Percentiles rank a stretch among this genome's conserved stretches.
phyloP scores from a whole-genome alignment of 805 yeast species.

The Kuraishia ogatae region DNA sequence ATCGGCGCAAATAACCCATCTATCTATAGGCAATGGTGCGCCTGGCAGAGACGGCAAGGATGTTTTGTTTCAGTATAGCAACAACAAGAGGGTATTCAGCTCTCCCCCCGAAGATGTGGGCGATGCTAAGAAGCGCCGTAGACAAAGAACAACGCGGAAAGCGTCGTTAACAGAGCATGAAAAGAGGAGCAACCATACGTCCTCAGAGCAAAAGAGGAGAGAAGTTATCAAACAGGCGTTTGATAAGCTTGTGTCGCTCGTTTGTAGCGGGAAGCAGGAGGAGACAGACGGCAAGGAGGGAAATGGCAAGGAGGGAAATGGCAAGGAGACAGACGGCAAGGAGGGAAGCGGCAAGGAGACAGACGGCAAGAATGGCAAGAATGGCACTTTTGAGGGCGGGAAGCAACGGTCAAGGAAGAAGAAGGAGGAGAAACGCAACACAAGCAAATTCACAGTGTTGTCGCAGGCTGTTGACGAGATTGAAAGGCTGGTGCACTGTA shows the following conservation, averaged over 20 bases:
- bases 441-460: slow-evolving; percentile 18
- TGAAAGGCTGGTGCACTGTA: slow-evolving; percentile 12
- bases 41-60: background rate
- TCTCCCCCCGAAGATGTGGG: background rate
- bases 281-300: slow-evolving; percentile 3
- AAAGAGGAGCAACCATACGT: slow-evolving; percentile 25
- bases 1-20: background rate
- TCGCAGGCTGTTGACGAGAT: slow-evolving; percentile 18
- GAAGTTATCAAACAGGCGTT: slow-evolving; percentile 26
- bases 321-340: slow-evolving; percentile 1
- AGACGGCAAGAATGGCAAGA: no score
- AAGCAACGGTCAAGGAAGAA: slow-evolving; percentile 10
- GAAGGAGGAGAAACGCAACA: slow-evolving; percentile 3
- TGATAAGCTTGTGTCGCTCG: slow-evolving; percentile 20
- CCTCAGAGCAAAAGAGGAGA: slow-evolving; percentile 29
- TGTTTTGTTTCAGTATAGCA: background rate
- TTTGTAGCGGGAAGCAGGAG: slow-evolving; percentile 9
- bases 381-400: no score
- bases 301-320: slow-evolving; percentile 2
- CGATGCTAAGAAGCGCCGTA: background rate
- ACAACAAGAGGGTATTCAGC: background rate
- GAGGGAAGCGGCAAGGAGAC: no score
- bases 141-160: background rate
- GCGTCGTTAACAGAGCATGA: slow-evolving; percentile 20
- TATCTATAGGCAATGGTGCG: background rate